These are phyloP conservation scores for Solanum tarapatanum DNA, from an alignment of 257 asterid genomes.

Conservation along the genomic window DNA sequence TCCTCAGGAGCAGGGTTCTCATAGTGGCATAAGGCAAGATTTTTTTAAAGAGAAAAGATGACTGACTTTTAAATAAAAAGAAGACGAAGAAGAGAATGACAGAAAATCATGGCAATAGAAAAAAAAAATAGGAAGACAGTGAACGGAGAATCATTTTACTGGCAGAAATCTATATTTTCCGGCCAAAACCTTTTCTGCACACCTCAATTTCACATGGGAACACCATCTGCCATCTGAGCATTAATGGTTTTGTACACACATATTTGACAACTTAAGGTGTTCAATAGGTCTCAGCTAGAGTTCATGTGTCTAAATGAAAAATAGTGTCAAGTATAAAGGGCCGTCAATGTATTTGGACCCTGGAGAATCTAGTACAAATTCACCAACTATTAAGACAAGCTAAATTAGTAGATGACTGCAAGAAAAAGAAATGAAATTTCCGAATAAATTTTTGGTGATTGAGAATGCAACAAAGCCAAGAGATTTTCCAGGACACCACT, in stretches of 20 bases:
- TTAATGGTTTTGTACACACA: background rate
- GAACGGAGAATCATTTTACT: background rate
- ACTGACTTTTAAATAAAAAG: background rate
- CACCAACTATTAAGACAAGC: background rate
- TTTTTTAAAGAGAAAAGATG: background rate
- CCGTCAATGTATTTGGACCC: background rate
- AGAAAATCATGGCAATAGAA: background rate
- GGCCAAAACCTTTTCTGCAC: background rate
- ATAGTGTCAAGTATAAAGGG: background rate
- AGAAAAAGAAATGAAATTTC: background rate
- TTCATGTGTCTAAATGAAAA: background rate
- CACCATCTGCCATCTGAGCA: background rate
- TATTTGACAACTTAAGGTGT: background rate
- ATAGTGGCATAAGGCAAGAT: background rate
- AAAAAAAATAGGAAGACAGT: background rate
- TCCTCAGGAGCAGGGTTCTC: background rate
- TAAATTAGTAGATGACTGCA: background rate
- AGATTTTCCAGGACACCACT: background rate
- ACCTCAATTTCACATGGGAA: background rate
- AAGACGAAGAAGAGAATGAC: background rate
- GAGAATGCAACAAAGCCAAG: background rate
- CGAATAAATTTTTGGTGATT: background rate
- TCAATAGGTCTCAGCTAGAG: background rate
- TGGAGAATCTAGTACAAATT: background rate
- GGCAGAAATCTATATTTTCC: background rate